A percentile compares a stretch with the other conserved stretches of the same genome.
phyloP scores from a whole-genome alignment of 441 rosid species.

The California macrophylla region DNA sequence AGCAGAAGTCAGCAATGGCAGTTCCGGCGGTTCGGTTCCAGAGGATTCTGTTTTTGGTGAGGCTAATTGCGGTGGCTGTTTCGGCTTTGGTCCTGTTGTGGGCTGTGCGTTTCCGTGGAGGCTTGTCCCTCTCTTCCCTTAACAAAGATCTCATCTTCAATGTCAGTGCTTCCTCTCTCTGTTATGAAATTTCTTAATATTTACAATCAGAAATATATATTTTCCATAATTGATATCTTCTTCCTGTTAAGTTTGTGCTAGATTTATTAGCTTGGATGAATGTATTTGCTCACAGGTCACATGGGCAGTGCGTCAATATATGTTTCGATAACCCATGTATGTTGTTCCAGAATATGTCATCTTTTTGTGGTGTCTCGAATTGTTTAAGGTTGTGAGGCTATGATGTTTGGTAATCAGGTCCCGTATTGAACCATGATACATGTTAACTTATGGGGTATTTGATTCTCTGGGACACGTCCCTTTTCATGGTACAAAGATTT shows the following conservation, averaged over 20 bases:
- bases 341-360: background rate
- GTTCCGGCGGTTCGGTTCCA: constrained; percentile 1
- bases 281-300: background rate
- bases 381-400: background rate
- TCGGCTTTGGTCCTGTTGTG: background rate
- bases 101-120: background rate
- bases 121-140: background rate
- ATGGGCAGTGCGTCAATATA: background rate
- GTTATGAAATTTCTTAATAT: background rate
- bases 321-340: background rate
- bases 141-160: constrained; percentile 3
- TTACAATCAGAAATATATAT: too few relatives aligned
- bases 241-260: background rate
- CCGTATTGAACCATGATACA: background rate
- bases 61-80: constrained; percentile 1
- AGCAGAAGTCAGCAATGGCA: background rate
- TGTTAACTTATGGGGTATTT: background rate
- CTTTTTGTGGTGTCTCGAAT: background rate
- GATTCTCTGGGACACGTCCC: background rate
- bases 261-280: background rate
- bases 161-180: background rate
- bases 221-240: too few relatives aligned
- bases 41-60: background rate
- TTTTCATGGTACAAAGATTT: background rate
- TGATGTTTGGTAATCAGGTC: background rate